Conservation (phyloP, 2,329 filamentous ascomycete genomes). For the Cercospora zeae-maydis region DNA sequence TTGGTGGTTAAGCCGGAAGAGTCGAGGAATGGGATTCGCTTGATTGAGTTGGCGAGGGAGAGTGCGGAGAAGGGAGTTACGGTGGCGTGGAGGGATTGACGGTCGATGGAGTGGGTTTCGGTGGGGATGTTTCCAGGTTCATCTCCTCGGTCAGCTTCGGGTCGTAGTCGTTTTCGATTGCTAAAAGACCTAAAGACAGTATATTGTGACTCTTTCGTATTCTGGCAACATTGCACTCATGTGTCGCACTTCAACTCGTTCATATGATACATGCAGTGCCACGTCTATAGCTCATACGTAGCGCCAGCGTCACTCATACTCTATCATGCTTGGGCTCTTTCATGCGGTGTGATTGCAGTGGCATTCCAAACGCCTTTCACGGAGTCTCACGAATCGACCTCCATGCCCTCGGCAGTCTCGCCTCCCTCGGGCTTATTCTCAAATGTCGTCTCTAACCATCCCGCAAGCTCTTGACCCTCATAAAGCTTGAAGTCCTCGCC, state of each 20-base stretch:
- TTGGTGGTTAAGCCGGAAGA: conserved; percentile 42
- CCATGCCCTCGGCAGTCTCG: conserved; percentile 30
- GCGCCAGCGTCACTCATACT: not conserved
- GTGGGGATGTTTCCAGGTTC: not conserved
- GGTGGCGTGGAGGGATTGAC: conserved; percentile 25
- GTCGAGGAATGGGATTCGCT: conserved; percentile 40
- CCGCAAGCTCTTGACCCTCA: conserved; percentile 81
- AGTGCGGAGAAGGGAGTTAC: conserved; percentile 37
- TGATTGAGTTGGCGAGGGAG: conserved; percentile 45
- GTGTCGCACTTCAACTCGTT: not conserved
- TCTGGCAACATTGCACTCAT: not conserved
- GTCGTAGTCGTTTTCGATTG: not conserved
- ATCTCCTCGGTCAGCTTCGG: not conserved
- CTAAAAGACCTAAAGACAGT: not conserved
- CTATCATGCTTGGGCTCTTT: not conserved
- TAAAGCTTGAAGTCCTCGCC: conserved; percentile 88
- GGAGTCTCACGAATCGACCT: conserved; percentile 28
- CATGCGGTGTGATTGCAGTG: not conserved
- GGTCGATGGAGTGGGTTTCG: not conserved
- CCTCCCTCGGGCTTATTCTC: conserved; percentile 42
- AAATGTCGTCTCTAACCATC: conserved; percentile 72
- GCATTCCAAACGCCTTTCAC: not conserved
- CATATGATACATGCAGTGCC: conserved; percentile 4
- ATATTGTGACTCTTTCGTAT: not conserved
- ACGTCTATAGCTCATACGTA: conserved; percentile 1